Percentiles rank a stretch among this genome's conserved stretches.
Conservation (phyloP, 2,329 filamentous ascomycete species). For the Pseudocercospora fuligena region DNA sequence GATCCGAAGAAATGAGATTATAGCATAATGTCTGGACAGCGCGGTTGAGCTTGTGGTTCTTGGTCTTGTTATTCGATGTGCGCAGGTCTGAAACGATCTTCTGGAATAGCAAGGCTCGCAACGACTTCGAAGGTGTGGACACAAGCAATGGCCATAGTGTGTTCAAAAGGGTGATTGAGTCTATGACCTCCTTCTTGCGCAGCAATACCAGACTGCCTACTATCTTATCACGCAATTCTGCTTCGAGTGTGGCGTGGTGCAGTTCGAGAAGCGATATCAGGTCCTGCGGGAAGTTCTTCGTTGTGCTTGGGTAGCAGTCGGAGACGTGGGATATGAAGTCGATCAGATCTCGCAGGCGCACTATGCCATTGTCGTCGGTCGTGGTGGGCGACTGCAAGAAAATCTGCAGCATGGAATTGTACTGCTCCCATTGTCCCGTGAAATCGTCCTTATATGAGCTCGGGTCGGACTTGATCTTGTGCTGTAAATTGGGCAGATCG, state of each 20-base stretch:
- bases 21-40: slow-evolving; percentile 92
- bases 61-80: slow-evolving; percentile 82
- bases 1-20: slow-evolving; percentile 86
- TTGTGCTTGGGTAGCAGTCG: slow-evolving; percentile 87
- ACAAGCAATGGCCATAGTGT: slow-evolving; percentile 94
- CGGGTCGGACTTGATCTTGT: slow-evolving; percentile 88
- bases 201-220: slow-evolving; percentile 87
- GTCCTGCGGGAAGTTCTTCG: slow-evolving; percentile 76
- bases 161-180: slow-evolving; percentile 81
- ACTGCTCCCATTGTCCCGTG: slow-evolving; percentile 84
- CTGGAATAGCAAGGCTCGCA: slow-evolving; percentile 80
- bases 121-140: slow-evolving; percentile 86
- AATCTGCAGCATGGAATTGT: slow-evolving; percentile 87
- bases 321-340: slow-evolving; percentile 93
- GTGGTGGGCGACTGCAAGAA: slow-evolving; percentile 83
- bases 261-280: slow-evolving; percentile 78
- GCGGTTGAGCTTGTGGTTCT: slow-evolving; percentile 90
- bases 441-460: slow-evolving; percentile 92
- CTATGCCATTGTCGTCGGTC: slow-evolving; percentile 75
- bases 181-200: slow-evolving; percentile 87
- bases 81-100: slow-evolving; percentile 93
- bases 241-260: slow-evolving; percentile 81
- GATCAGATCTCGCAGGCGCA: slow-evolving; percentile 87
- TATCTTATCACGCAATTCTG: slow-evolving; percentile 89
- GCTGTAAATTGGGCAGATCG: slow-evolving; percentile 85